A percentile compares a stretch with the other conserved stretches of the same genome.
These are phyloP conservation scores for Aspergillus tanneri DNA, from an alignment of 2,329 filamentous ascomycete genomes.

Conservation along the genomic window DNA sequence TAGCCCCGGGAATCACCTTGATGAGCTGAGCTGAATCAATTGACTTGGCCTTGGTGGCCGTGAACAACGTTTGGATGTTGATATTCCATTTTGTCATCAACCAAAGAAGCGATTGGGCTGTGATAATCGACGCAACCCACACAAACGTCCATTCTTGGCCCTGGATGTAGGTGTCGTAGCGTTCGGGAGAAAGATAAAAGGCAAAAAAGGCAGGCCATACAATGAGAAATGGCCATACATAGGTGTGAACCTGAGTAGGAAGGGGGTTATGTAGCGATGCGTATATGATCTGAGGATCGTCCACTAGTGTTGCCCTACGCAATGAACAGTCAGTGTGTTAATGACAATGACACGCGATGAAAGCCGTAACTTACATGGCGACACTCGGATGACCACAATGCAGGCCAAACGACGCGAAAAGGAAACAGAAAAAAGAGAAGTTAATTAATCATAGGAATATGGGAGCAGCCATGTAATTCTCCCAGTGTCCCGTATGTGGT, in stretches of 20 bases:
- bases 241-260: constrained; percentile 75
- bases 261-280: constrained; percentile 87
- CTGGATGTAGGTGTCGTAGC: constrained; percentile 87
- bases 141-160: constrained; percentile 99
- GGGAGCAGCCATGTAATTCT: constrained; percentile 6
- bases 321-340: constrained; percentile 17
- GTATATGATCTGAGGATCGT: constrained; percentile 83
- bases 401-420: constrained; percentile 25
- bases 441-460: constrained; percentile 29
- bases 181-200: constrained; percentile 77
- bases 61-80: constrained; percentile 78
- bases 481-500: neutral
- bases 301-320: constrained; percentile 76
- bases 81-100: constrained; percentile 98
- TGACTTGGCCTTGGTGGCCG: constrained; percentile 66
- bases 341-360: constrained; percentile 12
- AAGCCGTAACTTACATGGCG: constrained; percentile 31
- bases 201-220: constrained; percentile 90
- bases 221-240: constrained; percentile 89
- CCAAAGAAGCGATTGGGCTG: constrained; percentile 84
- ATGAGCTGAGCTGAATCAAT: constrained; percentile 78
- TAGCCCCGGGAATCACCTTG: constrained; percentile 86
- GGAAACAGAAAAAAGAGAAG: constrained; percentile 5
- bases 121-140: constrained; percentile 84
- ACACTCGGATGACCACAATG: constrained; percentile 33